A percentile compares a stretch with the other conserved stretches of the same genome.
These are phyloP conservation scores for Dothidotthia symphoricarpi DNA, from an alignment of 2,329 filamentous ascomycete species.

Conservation along the genomic window DNA sequence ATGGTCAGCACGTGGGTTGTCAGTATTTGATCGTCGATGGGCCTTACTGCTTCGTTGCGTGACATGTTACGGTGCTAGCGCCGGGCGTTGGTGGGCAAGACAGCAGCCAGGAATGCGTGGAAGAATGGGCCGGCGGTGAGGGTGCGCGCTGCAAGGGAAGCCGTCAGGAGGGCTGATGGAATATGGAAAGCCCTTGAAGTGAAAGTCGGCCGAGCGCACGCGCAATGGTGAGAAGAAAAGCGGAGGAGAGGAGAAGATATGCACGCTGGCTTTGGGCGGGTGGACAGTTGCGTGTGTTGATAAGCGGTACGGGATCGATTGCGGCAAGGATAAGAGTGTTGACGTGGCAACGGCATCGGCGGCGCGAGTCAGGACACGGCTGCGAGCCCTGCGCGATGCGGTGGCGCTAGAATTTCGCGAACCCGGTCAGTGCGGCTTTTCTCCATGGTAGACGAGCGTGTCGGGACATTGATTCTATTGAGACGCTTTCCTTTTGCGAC, in stretches of 20 bases:
- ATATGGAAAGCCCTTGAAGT: slow-evolving; percentile 18
- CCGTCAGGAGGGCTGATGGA: slow-evolving; percentile 25
- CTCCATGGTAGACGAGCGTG: neutral
- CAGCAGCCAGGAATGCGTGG: neutral
- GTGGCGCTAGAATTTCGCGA: slow-evolving; percentile 6
- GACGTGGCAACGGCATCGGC: neutral
- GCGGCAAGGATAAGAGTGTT: slow-evolving; percentile 9
- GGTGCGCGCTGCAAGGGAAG: slow-evolving; percentile 35
- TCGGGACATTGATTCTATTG: neutral
- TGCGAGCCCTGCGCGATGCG: no score
- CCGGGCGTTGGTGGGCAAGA: neutral
- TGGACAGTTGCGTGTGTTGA: slow-evolving; percentile 25
- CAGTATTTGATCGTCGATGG: neutral
- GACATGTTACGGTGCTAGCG: slow-evolving; percentile 36
- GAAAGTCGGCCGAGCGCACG: slow-evolving; percentile 29
- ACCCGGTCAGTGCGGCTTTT: neutral
- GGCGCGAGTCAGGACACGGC: no score
- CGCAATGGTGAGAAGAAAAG: slow-evolving; percentile 29
- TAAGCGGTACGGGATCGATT: no score
- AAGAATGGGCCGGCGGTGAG: slow-evolving; percentile 20
- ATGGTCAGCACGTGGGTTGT: neutral
- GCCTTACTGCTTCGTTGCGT: slow-evolving; percentile 43
- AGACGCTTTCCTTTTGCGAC: slow-evolving; percentile 1
- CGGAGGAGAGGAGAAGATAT: slow-evolving; percentile 26
- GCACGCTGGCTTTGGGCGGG: slow-evolving; percentile 11